Conservation (phyloP, 495 filamentous ascomycete genomes). For the Astrothelium subdiscretum region DNA sequence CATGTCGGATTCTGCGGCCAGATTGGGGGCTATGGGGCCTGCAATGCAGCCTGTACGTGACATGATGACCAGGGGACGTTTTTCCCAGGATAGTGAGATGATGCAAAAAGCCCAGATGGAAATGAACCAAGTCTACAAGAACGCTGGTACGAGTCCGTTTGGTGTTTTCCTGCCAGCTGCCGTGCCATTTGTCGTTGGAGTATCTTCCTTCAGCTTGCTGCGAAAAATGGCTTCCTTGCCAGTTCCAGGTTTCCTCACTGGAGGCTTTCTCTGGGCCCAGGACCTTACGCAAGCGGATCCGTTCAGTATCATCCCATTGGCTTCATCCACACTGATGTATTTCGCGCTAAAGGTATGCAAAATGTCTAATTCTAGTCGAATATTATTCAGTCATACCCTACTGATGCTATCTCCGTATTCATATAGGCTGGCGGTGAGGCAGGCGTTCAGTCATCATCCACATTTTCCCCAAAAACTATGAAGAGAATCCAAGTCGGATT, state of each 20-base stretch:
- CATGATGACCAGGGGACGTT: background rate
- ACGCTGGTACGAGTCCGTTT: conserved; percentile 41
- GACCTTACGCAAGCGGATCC: conserved; percentile 76
- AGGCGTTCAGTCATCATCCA: background rate
- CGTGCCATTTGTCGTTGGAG: conserved; percentile 58
- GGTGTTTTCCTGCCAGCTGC: conserved; percentile 47
- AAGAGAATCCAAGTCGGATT: background rate
- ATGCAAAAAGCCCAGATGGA: conserved; percentile 26
- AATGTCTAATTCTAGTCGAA: background rate
- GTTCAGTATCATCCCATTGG: conserved; percentile 55
- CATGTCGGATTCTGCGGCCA: conserved; percentile 47
- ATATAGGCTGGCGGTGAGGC: background rate
- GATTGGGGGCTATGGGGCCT: conserved; percentile 22
- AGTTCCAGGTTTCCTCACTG: conserved; percentile 61
- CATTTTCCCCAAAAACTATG: background rate
- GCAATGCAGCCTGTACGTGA: background rate
- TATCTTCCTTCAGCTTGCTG: conserved; percentile 68
- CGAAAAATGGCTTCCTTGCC: conserved; percentile 64
- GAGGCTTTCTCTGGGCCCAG: conserved; percentile 62
- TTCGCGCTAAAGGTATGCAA: background rate
- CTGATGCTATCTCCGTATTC: background rate
- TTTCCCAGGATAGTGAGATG: conserved; percentile 25
- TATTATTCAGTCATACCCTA: background rate
- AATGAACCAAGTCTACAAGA: conserved; percentile 35
- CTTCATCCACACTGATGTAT: background rate